Evolutionary conservation across 257 asterid genomes (phyloP).

Genomic region (Rhazya stricta): DNA sequence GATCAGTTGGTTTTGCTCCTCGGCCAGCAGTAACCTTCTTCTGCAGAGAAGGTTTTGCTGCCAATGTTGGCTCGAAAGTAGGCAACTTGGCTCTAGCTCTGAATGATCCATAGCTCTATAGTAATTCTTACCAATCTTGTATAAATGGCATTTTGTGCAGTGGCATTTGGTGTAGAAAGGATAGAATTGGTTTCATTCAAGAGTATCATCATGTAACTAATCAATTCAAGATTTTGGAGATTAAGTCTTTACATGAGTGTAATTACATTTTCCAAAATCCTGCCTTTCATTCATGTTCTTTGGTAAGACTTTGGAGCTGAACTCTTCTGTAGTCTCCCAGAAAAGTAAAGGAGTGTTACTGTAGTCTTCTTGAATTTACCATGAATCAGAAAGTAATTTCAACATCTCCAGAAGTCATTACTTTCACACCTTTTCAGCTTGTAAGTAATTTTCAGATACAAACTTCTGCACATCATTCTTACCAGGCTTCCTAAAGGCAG

Average conservation of each 20-base stretch:
- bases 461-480: too few relatives aligned
- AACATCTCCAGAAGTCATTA: too few relatives aligned
- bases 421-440: too few relatives aligned
- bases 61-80: constrained; percentile 26
- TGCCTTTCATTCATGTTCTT: constrained; percentile 9
- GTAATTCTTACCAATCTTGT: neutral
- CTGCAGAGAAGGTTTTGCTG: constrained; percentile 33
- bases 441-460: too few relatives aligned
- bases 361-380: neutral
- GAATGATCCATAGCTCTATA: constrained; percentile 6
- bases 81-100: constrained; percentile 56
- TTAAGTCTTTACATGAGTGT: neutral
- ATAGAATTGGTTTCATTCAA: neutral
- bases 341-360: too few relatives aligned
- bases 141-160: too few relatives aligned
- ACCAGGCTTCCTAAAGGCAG: too few relatives aligned
- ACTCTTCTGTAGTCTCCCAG: too few relatives aligned
- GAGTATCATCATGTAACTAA: neutral
- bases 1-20: constrained; percentile 46
- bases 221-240: neutral
- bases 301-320: too few relatives aligned
- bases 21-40: constrained; percentile 14
- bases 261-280: neutral
- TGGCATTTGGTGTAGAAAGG: neutral
- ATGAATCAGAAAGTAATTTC: too few relatives aligned